A percentile compares a stretch with the other conserved stretches of the same genome.
These are phyloP conservation scores for Fragilaria radians DNA, from an alignment of 108 stramenopile species.

Conservation along the genomic window DNA sequence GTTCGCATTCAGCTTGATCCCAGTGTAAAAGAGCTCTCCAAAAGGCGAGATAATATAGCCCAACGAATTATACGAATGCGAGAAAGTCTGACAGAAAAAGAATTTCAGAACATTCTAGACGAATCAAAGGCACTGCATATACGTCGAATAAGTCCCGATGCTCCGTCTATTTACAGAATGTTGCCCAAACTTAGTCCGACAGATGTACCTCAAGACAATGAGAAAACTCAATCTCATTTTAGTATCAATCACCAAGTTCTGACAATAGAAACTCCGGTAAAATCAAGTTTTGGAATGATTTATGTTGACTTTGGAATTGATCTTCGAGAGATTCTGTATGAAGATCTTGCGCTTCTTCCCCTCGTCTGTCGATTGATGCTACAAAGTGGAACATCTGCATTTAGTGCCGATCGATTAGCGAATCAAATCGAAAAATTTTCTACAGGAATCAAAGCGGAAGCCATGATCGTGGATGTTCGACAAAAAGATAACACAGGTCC, in stretches of 20 bases:
- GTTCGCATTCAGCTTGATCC: constrained; percentile 69
- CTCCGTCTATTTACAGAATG: constrained; percentile 63
- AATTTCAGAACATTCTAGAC: constrained; percentile 44
- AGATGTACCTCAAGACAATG: constrained; percentile 23
- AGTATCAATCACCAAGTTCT: background rate
- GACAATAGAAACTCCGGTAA: constrained; percentile 13
- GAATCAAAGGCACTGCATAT: constrained; percentile 55
- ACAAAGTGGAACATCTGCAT: constrained; percentile 55
- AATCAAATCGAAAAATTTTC: constrained; percentile 62
- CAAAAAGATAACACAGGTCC: background rate
- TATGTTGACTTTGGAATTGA: constrained; percentile 85
- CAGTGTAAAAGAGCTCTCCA: constrained; percentile 51
- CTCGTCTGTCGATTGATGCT: constrained; percentile 57
- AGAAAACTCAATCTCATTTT: background rate
- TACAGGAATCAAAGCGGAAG: constrained; percentile 44
- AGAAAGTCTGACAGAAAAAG: constrained; percentile 27
- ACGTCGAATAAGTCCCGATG: constrained; percentile 65
- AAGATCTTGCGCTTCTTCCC: constrained; percentile 68
- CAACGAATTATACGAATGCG: constrained; percentile 26
- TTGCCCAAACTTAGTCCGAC: constrained; percentile 60
- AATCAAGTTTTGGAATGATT: constrained; percentile 66
- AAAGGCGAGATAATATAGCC: constrained; percentile 26
- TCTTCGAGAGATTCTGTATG: constrained; percentile 62
- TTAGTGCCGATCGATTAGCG: constrained; percentile 13
- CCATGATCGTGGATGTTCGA: background rate